Conservation (phyloP, 2,329 filamentous ascomycete genomes). For the Scytalidium lignicola region DNA sequence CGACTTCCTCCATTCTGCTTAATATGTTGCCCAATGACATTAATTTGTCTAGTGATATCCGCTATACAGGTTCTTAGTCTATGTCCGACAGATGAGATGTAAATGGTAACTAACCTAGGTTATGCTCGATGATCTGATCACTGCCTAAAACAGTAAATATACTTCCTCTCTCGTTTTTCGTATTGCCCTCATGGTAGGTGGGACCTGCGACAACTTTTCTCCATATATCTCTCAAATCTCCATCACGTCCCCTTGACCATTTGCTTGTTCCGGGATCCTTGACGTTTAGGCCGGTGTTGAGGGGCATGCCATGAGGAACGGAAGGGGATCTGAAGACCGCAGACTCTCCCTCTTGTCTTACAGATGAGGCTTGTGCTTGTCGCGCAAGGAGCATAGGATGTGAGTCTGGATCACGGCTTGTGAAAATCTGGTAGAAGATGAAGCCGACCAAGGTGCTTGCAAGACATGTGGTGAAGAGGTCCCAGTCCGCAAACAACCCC, state of each 20-base stretch:
- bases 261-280: constrained; percentile 75
- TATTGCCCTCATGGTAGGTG: constrained; percentile 56
- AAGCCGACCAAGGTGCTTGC: constrained; percentile 60
- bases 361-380: constrained; percentile 71
- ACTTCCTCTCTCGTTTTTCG: constrained; percentile 57
- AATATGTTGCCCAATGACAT: constrained; percentile 74
- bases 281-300: constrained; percentile 73
- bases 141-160: constrained; percentile 76
- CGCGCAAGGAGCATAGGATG: constrained; percentile 87
- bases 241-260: constrained; percentile 78
- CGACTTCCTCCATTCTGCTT: constrained; percentile 66
- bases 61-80: constrained; percentile 36
- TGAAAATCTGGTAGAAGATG: constrained; percentile 65
- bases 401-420: constrained; percentile 75
- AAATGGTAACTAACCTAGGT: constrained; percentile 42
- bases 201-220: constrained; percentile 62
- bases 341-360: constrained; percentile 80
- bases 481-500: constrained; percentile 72
- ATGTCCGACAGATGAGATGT: background rate
- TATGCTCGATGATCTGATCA: constrained; percentile 69
- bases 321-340: constrained; percentile 80
- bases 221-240: constrained; percentile 91
- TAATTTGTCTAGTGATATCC: constrained; percentile 79
- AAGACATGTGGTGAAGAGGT: constrained; percentile 70
- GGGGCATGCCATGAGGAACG: constrained; percentile 77